Base-by-base conservation (phyloP, 306 rosid genomes). In the Morella rubra region DNA sequence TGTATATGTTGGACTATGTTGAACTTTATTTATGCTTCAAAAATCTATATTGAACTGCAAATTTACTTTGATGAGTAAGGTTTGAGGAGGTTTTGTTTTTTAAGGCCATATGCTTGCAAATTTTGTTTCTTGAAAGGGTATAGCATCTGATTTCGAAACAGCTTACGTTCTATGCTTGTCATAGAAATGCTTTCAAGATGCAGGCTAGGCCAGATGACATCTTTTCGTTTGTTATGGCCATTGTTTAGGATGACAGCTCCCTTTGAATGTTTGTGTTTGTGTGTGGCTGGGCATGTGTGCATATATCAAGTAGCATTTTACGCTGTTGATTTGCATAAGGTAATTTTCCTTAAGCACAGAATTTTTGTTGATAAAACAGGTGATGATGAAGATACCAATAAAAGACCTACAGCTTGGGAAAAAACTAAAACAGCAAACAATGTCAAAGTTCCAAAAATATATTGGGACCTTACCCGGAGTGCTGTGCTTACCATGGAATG, bases 401-500 rank as follows among this genome's bases (percentile, higher is more conserved):
- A 75, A 61, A 77, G 81, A 69, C 58, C 70, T 87, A 80, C 84
- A 70, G 84, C 80, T 27, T 79, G 77, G 67, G 77, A 71, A 65
- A 83, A 82, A 52, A 77, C 56, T 72, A 69, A 61, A 60, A 76
- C 56, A 77, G 80, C 69, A 24, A 84, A 81, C 58, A 53, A 76
- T 44, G 59, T 95, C 81, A 92, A 88, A 85, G 99, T 91, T 76
- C 97, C 99, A 73, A 95, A 92, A 88, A 95, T 95, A 84, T 95
- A 86, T 73, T 95, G 99, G 99, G 86, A 88, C 67, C 66, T 84
- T 76, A 92, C 96, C 13, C 74, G 88, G 73, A 71, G 87, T 47
- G 91, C 93, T 58, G 86, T 95, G 83, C 90, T 95, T 81, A 95
- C 99, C 44, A 95, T 92, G 99, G 99, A 95, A 77, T 95, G 99